Percentiles rank a stretch among this genome's conserved stretches.
Conservation (phyloP, 2,329 filamentous ascomycete species). For the Eutypa lata region DNA sequence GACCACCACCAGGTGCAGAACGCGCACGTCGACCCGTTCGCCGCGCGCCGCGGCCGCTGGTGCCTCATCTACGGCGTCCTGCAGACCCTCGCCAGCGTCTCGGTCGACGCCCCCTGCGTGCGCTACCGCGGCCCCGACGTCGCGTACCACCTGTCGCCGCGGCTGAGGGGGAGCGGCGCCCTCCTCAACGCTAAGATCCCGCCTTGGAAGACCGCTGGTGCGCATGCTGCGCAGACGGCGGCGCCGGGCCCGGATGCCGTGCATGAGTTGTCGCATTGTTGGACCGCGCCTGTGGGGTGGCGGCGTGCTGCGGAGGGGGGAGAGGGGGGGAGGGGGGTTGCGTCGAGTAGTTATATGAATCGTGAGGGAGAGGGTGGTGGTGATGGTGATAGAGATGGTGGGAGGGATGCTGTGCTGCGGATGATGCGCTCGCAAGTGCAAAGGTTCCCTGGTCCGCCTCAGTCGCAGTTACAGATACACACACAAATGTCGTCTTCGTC, state of each 20-base stretch:
- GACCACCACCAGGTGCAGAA: slow-evolving; percentile 38
- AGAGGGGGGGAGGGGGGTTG: not conserved
- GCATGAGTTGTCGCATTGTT: slow-evolving; percentile 53
- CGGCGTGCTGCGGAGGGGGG: slow-evolving; percentile 16
- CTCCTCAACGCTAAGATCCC: slow-evolving; percentile 38
- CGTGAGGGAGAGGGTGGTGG: no score
- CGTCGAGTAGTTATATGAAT: no score
- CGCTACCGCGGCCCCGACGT: slow-evolving; percentile 48
- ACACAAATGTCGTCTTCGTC: no score
- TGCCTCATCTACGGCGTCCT: slow-evolving; percentile 58
- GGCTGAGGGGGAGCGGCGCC: slow-evolving; percentile 42
- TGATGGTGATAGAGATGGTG: not conserved
- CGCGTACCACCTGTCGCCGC: slow-evolving; percentile 54
- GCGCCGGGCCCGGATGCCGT: slow-evolving; percentile 33
- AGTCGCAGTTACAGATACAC: not conserved
- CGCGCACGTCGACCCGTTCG: slow-evolving; percentile 48
- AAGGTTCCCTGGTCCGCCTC: not conserved
- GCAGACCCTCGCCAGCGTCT: slow-evolving; percentile 57
- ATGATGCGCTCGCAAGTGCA: not conserved
- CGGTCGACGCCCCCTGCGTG: slow-evolving; percentile 53
- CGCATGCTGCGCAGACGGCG: no score
- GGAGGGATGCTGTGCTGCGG: not conserved
- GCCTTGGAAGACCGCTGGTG: slow-evolving; percentile 46
- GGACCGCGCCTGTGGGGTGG: slow-evolving; percentile 43
- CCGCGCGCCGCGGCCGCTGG: slow-evolving; percentile 58